Conservation (phyloP, 1,284 basidiomycete genomes). For the Mixia osmundae region DNA sequence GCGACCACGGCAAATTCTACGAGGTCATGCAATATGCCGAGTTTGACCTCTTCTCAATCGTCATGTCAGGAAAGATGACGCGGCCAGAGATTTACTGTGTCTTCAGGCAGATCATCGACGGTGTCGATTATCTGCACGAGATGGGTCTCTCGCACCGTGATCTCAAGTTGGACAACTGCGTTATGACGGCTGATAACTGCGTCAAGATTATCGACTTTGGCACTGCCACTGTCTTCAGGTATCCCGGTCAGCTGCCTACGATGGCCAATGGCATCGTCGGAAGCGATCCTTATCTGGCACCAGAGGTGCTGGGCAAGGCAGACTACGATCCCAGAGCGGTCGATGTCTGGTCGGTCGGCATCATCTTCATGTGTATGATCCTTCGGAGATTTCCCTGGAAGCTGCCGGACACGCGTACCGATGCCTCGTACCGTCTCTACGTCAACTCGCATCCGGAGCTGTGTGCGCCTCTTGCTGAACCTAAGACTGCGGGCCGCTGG, state of each 20-base stretch:
- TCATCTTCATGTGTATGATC: constrained; percentile 99
- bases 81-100: constrained; percentile 97
- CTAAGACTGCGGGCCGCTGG: too few species aligned
- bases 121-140: constrained; percentile 91
- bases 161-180: constrained; percentile 98
- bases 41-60: constrained; percentile 92
- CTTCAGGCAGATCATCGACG: constrained; percentile 93
- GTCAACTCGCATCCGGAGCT: constrained; percentile 78
- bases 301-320: constrained; percentile 55
- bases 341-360: constrained; percentile 94
- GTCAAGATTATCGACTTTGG: constrained; percentile 99
- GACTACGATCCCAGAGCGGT: constrained; percentile 89
- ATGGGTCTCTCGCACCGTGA: constrained; percentile 96
- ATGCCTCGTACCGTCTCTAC: constrained; percentile 74
- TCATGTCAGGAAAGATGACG: constrained; percentile 98
- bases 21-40: constrained; percentile 99
- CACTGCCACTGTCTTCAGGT: constrained; percentile 95
- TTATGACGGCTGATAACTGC: constrained; percentile 80
- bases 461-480: constrained; percentile 23
- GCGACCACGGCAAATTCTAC: constrained; percentile 92
- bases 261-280: constrained; percentile 80
- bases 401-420: constrained; percentile 80
- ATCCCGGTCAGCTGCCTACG: constrained; percentile 52
- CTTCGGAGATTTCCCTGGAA: constrained; percentile 97
- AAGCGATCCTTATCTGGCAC: constrained; percentile 92